Conservation (phyloP, 257 asterid species). For the Solanum clarkiae region DNA sequence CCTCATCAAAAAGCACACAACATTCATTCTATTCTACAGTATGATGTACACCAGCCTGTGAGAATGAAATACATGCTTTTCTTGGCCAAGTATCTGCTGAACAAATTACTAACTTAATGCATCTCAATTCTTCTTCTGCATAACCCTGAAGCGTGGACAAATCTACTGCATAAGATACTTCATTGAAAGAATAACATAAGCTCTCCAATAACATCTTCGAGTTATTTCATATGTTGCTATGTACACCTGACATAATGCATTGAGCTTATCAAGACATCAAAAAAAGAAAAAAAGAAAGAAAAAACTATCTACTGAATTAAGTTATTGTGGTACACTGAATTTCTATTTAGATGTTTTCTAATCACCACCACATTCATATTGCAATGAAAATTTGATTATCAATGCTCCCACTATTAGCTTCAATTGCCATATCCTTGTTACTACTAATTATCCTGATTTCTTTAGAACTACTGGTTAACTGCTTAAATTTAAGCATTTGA, state of each 20-base stretch:
- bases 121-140: neutral
- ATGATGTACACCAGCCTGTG: neutral
- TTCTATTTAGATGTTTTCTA: neutral
- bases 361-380: neutral
- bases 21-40: neutral
- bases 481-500: neutral
- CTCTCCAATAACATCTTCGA: neutral
- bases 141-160: neutral
- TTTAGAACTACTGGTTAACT: neutral
- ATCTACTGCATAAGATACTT: neutral
- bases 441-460: neutral
- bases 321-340: neutral
- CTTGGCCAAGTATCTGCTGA: neutral
- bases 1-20: neutral
- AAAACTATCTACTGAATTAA: neutral
- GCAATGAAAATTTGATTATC: neutral
- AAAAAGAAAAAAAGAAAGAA: neutral
- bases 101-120: neutral
- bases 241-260: neutral
- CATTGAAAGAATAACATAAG: neutral
- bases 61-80: neutral
- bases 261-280: neutral
- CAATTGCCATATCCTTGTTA: neutral
- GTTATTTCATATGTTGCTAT: neutral
- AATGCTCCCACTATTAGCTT: neutral